Evolutionary conservation across 208 protist species (phyloP), one percentile per base, ranked within the genome.

Genomic region (Trypanosoma platydactyli): DNA sequence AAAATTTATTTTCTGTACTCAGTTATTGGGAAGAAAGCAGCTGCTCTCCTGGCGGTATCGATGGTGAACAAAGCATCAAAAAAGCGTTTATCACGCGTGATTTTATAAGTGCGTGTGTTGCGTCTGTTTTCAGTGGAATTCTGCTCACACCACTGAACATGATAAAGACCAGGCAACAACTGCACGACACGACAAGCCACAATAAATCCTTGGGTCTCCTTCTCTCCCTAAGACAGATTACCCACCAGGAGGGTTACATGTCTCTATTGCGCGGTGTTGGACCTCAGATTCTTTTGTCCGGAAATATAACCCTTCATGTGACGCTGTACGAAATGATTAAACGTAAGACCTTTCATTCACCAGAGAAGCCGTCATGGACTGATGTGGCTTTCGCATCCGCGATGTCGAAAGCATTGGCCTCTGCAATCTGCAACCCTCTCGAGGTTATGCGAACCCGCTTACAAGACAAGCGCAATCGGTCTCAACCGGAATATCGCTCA

Each of bases 361-460:
- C 71, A 55, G 72, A 81, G n/a, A 63, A 92, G 62, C 84, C 89
- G 5, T 79, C 82, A 18, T 57, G 76, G 59, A 46, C 82, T 46
- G 68, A 91, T 53, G 82, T 94, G 15, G 83, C 81, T 7, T 0
- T 88, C 40, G 86, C 82, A 12, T 91, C 86, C 1, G 85, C 67
- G 15, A 22, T 91, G 20, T 83, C 89, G 11, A 94, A 91, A 71
- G 86, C 86, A 1, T 67, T 86, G 33, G 79, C 89, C 16, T 82
- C 73, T 49, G 68, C 52, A 7, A 55, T 92, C 25, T 94, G 86
- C 70, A 94, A 94, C 63, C 89, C 89, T 16, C 72, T 94, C 22
- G 89, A 94, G 55, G 89, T 94, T 42, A 81, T 92, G 18, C 84
- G 89, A 50, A 94, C 89, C 0, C 78, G 89, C 1, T 33, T 94